Evolutionary conservation across 306 rosid genomes (phyloP).

Genomic region (Rosa multiflora): DNA sequence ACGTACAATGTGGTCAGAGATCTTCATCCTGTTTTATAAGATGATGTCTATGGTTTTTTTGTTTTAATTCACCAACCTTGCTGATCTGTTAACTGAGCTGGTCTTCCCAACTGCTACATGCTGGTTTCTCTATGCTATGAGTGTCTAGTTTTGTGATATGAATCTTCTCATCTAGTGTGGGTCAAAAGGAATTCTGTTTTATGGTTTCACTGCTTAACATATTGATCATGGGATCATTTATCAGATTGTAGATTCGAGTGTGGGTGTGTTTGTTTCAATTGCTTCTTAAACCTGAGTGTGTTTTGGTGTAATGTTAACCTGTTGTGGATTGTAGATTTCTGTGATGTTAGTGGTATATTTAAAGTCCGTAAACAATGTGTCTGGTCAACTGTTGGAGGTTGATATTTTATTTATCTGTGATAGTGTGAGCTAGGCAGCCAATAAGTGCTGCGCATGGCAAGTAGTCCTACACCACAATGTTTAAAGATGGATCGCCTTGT

Average conservation of each 20-base stretch:
- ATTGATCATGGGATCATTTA: too few relatives aligned
- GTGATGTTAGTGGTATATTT: not conserved
- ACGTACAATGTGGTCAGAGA: not conserved
- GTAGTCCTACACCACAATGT: not conserved
- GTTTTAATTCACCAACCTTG: not conserved
- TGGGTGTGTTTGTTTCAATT: not conserved
- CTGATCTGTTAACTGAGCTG: not conserved
- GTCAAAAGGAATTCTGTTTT: not conserved
- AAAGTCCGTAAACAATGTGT: not conserved
- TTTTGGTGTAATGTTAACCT: not conserved
- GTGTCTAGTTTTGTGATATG: not conserved
- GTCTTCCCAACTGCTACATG: not conserved
- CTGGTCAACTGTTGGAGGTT: not conserved
- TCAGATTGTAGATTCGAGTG: not conserved
- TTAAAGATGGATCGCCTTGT: not conserved
- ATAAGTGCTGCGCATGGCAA: not conserved
- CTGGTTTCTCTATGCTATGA: not conserved
- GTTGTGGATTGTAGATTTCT: not conserved
- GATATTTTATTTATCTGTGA: not conserved
- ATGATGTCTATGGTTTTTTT: not conserved
- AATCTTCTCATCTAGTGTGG: not conserved
- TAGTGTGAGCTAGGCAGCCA: not conserved
- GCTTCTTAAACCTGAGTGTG: not conserved
- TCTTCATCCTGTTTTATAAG: not conserved
- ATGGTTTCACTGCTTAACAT: not conserved